These are phyloP conservation scores for Pterocarpus macrocarpus DNA, from an alignment of 306 rosid species.

Conservation along the genomic window DNA sequence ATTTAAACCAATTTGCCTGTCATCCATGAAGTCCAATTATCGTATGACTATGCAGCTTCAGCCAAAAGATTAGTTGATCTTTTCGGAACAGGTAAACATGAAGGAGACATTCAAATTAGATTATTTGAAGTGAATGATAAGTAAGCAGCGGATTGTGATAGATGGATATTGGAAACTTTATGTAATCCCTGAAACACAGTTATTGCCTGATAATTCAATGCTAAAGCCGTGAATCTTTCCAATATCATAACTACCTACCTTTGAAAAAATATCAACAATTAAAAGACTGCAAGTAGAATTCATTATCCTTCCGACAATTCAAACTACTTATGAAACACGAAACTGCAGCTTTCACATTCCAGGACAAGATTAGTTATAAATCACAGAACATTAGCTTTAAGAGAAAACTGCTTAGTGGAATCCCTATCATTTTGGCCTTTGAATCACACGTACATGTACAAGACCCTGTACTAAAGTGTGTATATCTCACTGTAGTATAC, in stretches of 20 bases:
- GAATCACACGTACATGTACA: conserved; percentile 7
- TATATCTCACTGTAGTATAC: neutral
- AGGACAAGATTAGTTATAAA: conserved; percentile 55
- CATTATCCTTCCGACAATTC: conserved; percentile 45
- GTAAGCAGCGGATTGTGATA: conserved; percentile 57
- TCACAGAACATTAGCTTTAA: neutral
- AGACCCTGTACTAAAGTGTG: neutral
- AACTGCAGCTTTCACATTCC: conserved; percentile 36
- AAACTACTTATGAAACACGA: conserved; percentile 52
- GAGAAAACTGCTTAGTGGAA: neutral
- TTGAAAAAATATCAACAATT: conserved; percentile 46
- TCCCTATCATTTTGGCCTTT: neutral
- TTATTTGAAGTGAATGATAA: conserved; percentile 69
- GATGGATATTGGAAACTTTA: conserved; percentile 13
- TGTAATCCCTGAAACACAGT: conserved; percentile 20
- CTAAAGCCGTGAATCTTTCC: conserved; percentile 64
- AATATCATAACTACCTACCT: conserved; percentile 72
- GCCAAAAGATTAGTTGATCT: conserved; percentile 43
- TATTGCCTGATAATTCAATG: conserved; percentile 41
- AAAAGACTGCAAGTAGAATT: conserved; percentile 33
- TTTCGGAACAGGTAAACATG: conserved; percentile 57
- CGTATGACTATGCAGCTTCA: conserved; percentile 41
- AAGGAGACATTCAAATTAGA: conserved; percentile 47
- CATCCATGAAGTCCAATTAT: conserved; percentile 33
- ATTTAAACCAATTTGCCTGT: neutral